Base-by-base conservation (phyloP, 805 yeast species). In the Metschnikowia santaceciliae region DNA sequence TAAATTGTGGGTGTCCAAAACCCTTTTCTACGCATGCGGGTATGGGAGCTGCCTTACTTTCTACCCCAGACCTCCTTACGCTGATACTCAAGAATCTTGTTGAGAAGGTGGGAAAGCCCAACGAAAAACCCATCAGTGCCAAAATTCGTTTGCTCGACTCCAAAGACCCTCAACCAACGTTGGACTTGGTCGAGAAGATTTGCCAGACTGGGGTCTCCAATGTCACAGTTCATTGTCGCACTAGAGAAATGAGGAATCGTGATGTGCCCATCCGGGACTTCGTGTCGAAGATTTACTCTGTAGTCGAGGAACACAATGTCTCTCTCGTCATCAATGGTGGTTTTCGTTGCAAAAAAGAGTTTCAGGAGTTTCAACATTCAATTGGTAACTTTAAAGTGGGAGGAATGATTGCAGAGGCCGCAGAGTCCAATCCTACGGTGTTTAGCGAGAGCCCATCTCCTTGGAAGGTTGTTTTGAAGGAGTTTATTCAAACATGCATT, bases 1-100 rank as follows among this genome's bases (percentile, higher is more conserved):
- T 94, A 51, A 94, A 94, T 66, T 90, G 96, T 30, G 99, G 99
- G 4, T 94, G 99, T 69, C 99, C 99, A 3, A 94, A 92, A 65
- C 97, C 90, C 58, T 94, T 94, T 62, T 87, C 96, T 1, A 78
- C 90, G 2, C 99, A 94, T 67, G 77, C 95, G 0, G 99, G 99
- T 0, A 94, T 94, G 98, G 99, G 99, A 4, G 96, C 98, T 2
- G 97, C 96, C 0, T 72, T 94, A 42, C 72, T 94, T 49, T 73
- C 77, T 32, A 88, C 91, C 0, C 97, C 98, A 0, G 96, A 88
- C 42, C 70, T 80, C 36, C 73, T 94, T 15, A 86, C 85, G 56
- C 76, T 77, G 14, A 94, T 94, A 32, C 69, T 94, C 53, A 67
- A 68, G 3, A 77, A 78, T 6, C 70, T 94, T 45, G 97, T 94